phyloP scores from a whole-genome alignment of 108 stramenopile genomes.

The Cylindrotheca closterium region DNA sequence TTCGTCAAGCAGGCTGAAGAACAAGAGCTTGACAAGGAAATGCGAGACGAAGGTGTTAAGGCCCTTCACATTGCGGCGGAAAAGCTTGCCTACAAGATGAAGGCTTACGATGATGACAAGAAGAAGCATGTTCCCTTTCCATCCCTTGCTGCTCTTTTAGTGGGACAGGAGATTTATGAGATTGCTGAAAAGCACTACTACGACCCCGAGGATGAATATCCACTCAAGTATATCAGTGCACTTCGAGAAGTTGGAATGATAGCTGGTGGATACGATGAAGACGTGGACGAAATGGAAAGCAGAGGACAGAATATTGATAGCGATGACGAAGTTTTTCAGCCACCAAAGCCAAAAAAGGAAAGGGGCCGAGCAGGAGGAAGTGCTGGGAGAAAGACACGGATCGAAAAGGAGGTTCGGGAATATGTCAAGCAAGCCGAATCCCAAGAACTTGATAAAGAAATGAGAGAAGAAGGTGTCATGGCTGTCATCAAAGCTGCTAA shows the following conservation, averaged over 20 bases:
- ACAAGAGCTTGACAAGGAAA: slow-evolving; percentile 21
- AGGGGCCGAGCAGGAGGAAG: too few relatives aligned
- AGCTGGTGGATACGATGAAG: slow-evolving; percentile 1
- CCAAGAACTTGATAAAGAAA: too few relatives aligned
- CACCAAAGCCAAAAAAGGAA: too few relatives aligned
- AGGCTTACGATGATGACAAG: slow-evolving; percentile 18
- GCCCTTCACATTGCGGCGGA: slow-evolving; percentile 9
- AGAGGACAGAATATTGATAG: neutral
- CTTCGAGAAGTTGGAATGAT: slow-evolving; percentile 10
- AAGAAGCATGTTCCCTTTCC: slow-evolving; percentile 16
- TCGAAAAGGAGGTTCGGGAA: neutral
- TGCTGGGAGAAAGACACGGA: neutral
- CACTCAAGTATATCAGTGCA: slow-evolving; percentile 17
- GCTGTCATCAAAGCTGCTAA: too few relatives aligned
- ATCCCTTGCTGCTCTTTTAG: slow-evolving; percentile 8
- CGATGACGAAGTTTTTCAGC: neutral
- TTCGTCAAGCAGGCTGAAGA: slow-evolving; percentile 30
- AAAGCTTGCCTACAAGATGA: slow-evolving; percentile 18
- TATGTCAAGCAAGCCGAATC: too few relatives aligned
- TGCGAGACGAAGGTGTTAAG: slow-evolving; percentile 14
- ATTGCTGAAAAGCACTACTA: slow-evolving; percentile 25
- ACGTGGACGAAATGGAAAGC: slow-evolving; percentile 6
- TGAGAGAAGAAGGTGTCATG: too few relatives aligned
- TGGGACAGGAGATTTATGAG: slow-evolving; percentile 16
- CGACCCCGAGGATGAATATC: slow-evolving; percentile 13